These are phyloP conservation scores for Ceratocystiopsis brevicomis DNA, from an alignment of 2,329 filamentous ascomycete species.

Conservation along the genomic window DNA sequence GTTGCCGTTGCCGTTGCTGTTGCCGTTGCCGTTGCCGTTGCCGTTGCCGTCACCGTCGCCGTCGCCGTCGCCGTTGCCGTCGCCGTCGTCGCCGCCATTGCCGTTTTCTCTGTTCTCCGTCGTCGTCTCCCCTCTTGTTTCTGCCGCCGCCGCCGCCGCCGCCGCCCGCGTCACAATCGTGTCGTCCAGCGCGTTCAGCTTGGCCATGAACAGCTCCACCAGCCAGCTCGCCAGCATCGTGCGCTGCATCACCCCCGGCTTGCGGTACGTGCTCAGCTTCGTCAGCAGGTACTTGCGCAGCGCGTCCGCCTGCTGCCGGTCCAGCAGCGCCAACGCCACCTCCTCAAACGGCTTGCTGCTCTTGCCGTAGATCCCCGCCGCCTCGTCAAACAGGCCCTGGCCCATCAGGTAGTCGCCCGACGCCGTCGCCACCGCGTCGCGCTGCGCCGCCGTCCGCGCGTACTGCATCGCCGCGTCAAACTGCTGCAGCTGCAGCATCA, in stretches of 20 bases:
- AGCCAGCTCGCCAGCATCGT: conserved; percentile 94
- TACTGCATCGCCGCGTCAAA: conserved; percentile 80
- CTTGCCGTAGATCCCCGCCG: conserved; percentile 81
- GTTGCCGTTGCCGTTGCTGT: conserved; percentile 55
- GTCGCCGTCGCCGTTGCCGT: conserved; percentile 64
- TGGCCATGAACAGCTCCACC: conserved; percentile 91
- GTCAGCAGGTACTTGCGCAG: conserved; percentile 75
- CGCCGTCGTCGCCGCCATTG: conserved; percentile 20
- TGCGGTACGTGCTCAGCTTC: conserved; percentile 55
- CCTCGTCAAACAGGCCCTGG: conserved; percentile 68
- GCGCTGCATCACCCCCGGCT: conserved; percentile 71
- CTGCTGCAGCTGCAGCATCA: conserved; percentile 70
- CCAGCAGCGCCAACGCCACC: conserved; percentile 77
- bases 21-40: no score
- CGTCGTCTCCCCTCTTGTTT: conserved; percentile 15
- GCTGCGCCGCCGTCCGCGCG: conserved; percentile 62
- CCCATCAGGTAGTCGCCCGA: conserved; percentile 76
- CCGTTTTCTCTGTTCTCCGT: no score
- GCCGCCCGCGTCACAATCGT: conserved; percentile 81
- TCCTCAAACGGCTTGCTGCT: conserved; percentile 96
- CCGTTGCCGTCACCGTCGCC: conserved; percentile 42
- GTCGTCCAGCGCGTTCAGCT: conserved; percentile 85
- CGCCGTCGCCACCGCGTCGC: conserved; percentile 76
- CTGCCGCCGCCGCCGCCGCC: conserved; percentile 48
- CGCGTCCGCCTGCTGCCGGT: conserved; percentile 77